These are phyloP conservation scores for Saccharomycopsis lassenensis DNA, from an alignment of 805 yeast species.

Conservation along the genomic window DNA sequence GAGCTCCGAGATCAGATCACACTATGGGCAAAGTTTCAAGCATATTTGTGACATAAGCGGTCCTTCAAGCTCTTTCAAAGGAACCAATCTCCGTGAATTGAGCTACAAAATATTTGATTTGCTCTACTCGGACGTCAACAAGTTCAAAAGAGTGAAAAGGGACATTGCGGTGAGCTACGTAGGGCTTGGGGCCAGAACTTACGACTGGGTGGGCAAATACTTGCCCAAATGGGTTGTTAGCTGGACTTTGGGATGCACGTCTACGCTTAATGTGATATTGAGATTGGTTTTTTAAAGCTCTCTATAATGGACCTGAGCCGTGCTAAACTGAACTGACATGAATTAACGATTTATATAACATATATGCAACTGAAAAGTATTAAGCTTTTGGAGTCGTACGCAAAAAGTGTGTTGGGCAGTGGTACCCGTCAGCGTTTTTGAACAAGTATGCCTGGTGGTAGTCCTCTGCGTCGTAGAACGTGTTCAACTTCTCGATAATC, in stretches of 20 bases:
- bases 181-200: constrained; percentile 17
- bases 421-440: constrained; percentile 77
- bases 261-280: too few relatives aligned
- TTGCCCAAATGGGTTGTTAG: constrained; percentile 16
- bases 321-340: too few relatives aligned
- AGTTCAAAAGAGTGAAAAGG: constrained; percentile 3
- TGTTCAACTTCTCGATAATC: constrained; percentile 49
- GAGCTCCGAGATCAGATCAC: constrained; percentile 10
- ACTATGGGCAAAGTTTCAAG: constrained; percentile 14
- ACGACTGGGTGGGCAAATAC: constrained; percentile 13
- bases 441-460: constrained; percentile 80
- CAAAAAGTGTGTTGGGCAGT: constrained; percentile 80
- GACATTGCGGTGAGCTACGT: constrained; percentile 12
- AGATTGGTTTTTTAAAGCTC: too few relatives aligned
- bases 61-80: constrained; percentile 10
- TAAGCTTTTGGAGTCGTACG: constrained; percentile 29
- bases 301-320: too few relatives aligned
- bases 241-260: constrained; percentile 16
- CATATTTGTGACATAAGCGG: constrained; percentile 10
- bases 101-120: constrained; percentile 17
- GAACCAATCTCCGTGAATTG: constrained; percentile 15
- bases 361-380: too few relatives aligned
- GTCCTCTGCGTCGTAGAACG: constrained; percentile 90
- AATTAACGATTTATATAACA: too few relatives aligned
- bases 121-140: constrained; percentile 11